These are phyloP conservation scores for Boletus mariae DNA, from an alignment of 1,284 basidiomycete species.

Conservation along the genomic window DNA sequence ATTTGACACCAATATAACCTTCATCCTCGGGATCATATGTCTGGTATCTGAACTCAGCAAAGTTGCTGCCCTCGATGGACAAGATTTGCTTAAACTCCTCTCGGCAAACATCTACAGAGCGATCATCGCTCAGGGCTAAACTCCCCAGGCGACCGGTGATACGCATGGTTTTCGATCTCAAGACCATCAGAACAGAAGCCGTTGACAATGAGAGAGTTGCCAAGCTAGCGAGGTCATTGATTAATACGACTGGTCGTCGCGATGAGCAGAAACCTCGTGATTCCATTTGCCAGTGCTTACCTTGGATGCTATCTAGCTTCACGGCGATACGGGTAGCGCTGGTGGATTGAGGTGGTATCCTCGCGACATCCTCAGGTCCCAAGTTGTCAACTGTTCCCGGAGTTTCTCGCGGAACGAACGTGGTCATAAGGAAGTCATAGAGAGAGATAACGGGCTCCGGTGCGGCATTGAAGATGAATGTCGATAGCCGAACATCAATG, in stretches of 20 bases:
- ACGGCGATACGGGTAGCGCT: conserved; percentile 83
- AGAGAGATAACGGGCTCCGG: conserved; percentile 90
- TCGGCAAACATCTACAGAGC: conserved; percentile 48
- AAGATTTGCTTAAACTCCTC: conserved; percentile 85
- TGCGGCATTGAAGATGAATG: conserved; percentile 86
- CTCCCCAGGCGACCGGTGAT: conserved; percentile 86
- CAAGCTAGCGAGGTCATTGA: conserved; percentile 71
- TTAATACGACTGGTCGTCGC: conserved; percentile 63
- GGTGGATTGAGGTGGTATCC: conserved; percentile 16
- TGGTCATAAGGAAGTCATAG: conserved; percentile 98
- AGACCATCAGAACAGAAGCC: conserved; percentile 81
- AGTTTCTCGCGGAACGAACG: conserved; percentile 68
- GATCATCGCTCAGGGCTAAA: conserved; percentile 82
- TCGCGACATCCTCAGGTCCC: conserved; percentile 12
- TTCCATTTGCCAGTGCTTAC: conserved; percentile 36
- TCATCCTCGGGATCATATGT: conserved; percentile 78
- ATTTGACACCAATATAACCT: conserved; percentile 81
- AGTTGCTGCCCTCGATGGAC: conserved; percentile 93
- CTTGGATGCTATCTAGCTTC: conserved; percentile 84
- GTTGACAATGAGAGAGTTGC: conserved; percentile 91
- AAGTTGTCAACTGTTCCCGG: conserved; percentile 8
- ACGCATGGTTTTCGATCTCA: conserved; percentile 74
- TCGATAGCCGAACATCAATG: conserved; percentile 88
- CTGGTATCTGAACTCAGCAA: conserved; percentile 94
- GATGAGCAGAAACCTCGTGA: conserved; percentile 8